These are phyloP conservation scores for Leishmania guyanensis DNA, from an alignment of 208 protist genomes.

Conservation along the genomic window DNA sequence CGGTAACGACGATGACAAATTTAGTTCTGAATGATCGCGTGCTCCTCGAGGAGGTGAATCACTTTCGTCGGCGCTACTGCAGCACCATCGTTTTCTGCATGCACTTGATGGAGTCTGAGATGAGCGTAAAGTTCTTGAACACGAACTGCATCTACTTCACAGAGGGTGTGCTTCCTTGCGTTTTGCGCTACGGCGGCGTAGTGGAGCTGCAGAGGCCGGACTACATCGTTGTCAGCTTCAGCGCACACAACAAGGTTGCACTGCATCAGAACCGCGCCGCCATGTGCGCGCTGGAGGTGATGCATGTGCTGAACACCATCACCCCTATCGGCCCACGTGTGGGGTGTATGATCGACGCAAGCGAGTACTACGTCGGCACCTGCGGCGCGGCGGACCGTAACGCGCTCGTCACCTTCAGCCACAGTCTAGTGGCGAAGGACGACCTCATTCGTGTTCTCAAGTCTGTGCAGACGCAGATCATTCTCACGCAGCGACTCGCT, in stretches of 20 bases:
- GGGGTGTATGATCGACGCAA: constrained; percentile 54
- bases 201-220: constrained; percentile 54
- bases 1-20: background rate
- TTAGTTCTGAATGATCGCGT: constrained; percentile 42
- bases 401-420: constrained; percentile 45
- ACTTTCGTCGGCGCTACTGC: constrained; percentile 56
- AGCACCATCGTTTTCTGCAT: constrained; percentile 38
- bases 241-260: constrained; percentile 37
- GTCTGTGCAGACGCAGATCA: constrained; percentile 44
- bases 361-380: constrained; percentile 70
- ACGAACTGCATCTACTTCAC: constrained; percentile 39
- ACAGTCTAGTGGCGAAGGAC: constrained; percentile 19
- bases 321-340: constrained; percentile 37
- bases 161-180: constrained; percentile 41
- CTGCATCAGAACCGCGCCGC: constrained; percentile 66
- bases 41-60: constrained; percentile 44
- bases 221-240: constrained; percentile 43
- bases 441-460: constrained; percentile 50
- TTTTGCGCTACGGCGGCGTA: constrained; percentile 57
- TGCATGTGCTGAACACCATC: constrained; percentile 28
- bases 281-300: constrained; percentile 51
- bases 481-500: constrained; percentile 53
- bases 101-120: constrained; percentile 38
- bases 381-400: constrained; percentile 52
- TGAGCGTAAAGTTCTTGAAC: constrained; percentile 30